Conservation (phyloP, 176 grass and related monocot species). For the Aechmea fasciata region DNA sequence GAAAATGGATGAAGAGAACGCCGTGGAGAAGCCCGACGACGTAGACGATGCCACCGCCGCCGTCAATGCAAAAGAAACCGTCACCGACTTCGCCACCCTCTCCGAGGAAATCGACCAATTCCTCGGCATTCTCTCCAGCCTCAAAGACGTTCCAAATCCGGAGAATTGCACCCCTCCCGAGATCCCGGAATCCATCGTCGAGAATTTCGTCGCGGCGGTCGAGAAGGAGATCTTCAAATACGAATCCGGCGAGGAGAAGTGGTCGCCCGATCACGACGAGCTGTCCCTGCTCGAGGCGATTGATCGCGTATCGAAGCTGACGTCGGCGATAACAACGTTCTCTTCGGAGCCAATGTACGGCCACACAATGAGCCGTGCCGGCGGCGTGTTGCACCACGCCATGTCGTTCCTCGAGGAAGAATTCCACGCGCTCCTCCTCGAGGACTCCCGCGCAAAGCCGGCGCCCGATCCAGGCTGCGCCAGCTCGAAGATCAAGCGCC, state of each 20-base stretch:
- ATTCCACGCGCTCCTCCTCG: conserved; percentile 47
- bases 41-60: background rate
- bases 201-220: conserved; percentile 48
- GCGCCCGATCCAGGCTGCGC: conserved; percentile 26
- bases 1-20: conserved; percentile 14
- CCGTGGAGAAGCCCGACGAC: background rate
- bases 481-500: conserved; percentile 6
- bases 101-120: conserved; percentile 58
- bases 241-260: conserved; percentile 43
- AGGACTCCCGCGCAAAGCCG: conserved; percentile 34
- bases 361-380: conserved; percentile 43
- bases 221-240: conserved; percentile 54
- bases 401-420: conserved; percentile 94
- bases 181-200: conserved; percentile 48
- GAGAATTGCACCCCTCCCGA: conserved; percentile 11
- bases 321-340: conserved; percentile 12
- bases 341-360: conserved; percentile 23
- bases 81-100: conserved; percentile 41
- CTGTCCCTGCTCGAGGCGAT: conserved; percentile 44
- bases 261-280: conserved; percentile 26
- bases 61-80: conserved; percentile 13
- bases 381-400: conserved; percentile 48
- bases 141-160: background rate
- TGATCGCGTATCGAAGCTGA: conserved; percentile 28
- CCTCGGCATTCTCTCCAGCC: conserved; percentile 21